Conservation (phyloP, 2,329 filamentous ascomycete genomes). For the Penicillium sp. region DNA sequence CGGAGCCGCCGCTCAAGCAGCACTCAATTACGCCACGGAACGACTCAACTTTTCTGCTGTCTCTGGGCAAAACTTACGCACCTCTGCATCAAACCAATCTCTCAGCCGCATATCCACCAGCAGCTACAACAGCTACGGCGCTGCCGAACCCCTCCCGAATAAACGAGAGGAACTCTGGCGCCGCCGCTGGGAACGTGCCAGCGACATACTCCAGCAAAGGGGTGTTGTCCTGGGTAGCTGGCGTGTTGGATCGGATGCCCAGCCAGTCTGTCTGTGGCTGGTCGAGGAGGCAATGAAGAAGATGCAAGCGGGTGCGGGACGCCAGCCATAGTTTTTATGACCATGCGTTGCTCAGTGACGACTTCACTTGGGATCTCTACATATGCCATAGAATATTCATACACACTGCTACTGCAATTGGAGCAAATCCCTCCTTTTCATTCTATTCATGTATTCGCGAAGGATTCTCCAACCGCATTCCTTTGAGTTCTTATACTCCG, state of each 20-base stretch:
- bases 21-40: constrained; percentile 36
- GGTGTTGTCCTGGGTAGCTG: constrained; percentile 50
- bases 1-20: constrained; percentile 29
- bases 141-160: constrained; percentile 41
- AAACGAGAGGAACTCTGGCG: constrained; percentile 54
- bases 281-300: constrained; percentile 44
- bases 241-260: constrained; percentile 49
- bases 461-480: no score
- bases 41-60: constrained; percentile 28
- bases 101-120: constrained; percentile 21
- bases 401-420: background rate
- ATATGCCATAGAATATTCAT: constrained; percentile 5
- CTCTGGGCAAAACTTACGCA: constrained; percentile 21
- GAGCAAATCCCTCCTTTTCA: background rate
- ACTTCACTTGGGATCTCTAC: background rate
- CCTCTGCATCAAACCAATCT: constrained; percentile 27
- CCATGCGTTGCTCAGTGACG: background rate
- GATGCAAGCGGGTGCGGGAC: constrained; percentile 10
- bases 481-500: no score
- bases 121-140: constrained; percentile 13
- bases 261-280: constrained; percentile 47
- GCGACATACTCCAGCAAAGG: constrained; percentile 44
- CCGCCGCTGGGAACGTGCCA: constrained; percentile 50
- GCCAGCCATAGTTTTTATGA: background rate
- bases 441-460: no score